Evolutionary conservation across 2,329 filamentous ascomycete species (phyloP), one percentile per base, ranked within the genome.

Genomic region (Chaetomiaceae sp.): DNA sequence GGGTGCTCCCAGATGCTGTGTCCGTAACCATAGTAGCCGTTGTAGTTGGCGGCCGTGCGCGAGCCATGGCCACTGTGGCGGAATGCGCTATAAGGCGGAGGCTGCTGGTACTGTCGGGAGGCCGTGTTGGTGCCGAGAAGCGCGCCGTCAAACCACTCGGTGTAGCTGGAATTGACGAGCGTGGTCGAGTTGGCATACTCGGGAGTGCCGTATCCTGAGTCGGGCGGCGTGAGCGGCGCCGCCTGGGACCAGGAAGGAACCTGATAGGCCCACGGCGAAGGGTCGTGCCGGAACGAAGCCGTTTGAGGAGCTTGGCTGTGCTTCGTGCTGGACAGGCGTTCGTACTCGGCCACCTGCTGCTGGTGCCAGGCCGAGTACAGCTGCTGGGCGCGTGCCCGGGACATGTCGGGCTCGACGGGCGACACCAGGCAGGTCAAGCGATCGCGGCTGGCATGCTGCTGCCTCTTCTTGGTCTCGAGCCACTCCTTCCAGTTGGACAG

Each of bases 191-290:
- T 75, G 45, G 73, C 69, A 58, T 82, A 81, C 60, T 83, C 80
- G 4, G 81, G 81, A 0, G 80, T 84, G 39, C 80, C 79, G 53
- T 83, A 83, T 6, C 81, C 81, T 19, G 81, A 83, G 58, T 83
- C 81, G 1, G 81, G 81, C 2, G 81, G 81, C 0, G 81, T 83
- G 53, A 83, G 71, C 14, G 76, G 71, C 34, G 66, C 63, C 6
- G 67, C 60, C 33, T 68, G 62, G 15, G 59, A 54, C 58, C 64
- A 65, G 7, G 61, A n/a, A 6, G 33, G 22, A 27, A 38, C 17
- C 20, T 52, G 70, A 55, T 75, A 75, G 53, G 72, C 70, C 31
- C 69, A 63, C 72, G 77, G 77, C 2, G 70, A 66, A 12, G 68
- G 67, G 42, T 81, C 78, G 31, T 73, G 75, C 4, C 72, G 72